These are phyloP conservation scores for Curvularia verruculosa DNA, from an alignment of 2,329 filamentous ascomycete genomes.

Conservation along the genomic window DNA sequence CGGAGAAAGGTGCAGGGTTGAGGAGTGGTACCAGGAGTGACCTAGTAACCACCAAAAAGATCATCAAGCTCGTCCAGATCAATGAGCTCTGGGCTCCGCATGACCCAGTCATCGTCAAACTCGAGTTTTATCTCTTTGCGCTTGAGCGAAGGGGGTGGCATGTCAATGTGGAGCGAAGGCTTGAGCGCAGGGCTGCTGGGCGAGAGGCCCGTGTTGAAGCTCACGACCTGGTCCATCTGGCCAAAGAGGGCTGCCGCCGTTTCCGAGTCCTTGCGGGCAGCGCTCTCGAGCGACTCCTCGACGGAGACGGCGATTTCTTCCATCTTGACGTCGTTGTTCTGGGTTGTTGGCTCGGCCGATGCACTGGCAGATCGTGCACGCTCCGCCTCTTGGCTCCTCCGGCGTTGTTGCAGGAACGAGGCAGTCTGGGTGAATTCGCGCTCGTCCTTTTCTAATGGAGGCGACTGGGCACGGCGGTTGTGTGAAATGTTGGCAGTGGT, in stretches of 20 bases:
- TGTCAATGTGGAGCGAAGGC: slow-evolving; percentile 45
- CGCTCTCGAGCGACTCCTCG: slow-evolving; percentile 56
- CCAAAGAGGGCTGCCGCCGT: slow-evolving; percentile 58
- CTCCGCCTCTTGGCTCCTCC: slow-evolving; percentile 51
- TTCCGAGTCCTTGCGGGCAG: slow-evolving; percentile 58
- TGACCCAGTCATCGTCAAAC: slow-evolving; percentile 40
- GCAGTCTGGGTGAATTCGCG: slow-evolving; percentile 97
- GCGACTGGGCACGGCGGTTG: slow-evolving; percentile 76
- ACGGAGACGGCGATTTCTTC: slow-evolving; percentile 46
- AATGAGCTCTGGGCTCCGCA: slow-evolving; percentile 81
- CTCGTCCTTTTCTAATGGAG: slow-evolving; percentile 91
- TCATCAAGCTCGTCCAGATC: slow-evolving; percentile 81
- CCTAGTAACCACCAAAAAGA: slow-evolving; percentile 17
- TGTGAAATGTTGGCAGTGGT: slow-evolving; percentile 57
- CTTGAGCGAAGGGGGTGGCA: slow-evolving; percentile 40
- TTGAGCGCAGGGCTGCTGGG: slow-evolving; percentile 56
- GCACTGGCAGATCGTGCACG: slow-evolving; percentile 50
- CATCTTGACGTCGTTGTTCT: slow-evolving; percentile 41
- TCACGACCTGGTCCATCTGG: slow-evolving; percentile 47
- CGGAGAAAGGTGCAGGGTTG: slow-evolving; percentile 16
- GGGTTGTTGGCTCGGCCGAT: slow-evolving; percentile 44
- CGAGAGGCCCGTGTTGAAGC: slow-evolving; percentile 45
- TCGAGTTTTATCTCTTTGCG: slow-evolving; percentile 43
- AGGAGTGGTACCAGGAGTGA: slow-evolving; percentile 3
- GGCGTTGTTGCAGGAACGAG: slow-evolving; percentile 73